phyloP scores from a whole-genome alignment of 1,284 basidiomycete species.

The Naganishia cerealis region DNA sequence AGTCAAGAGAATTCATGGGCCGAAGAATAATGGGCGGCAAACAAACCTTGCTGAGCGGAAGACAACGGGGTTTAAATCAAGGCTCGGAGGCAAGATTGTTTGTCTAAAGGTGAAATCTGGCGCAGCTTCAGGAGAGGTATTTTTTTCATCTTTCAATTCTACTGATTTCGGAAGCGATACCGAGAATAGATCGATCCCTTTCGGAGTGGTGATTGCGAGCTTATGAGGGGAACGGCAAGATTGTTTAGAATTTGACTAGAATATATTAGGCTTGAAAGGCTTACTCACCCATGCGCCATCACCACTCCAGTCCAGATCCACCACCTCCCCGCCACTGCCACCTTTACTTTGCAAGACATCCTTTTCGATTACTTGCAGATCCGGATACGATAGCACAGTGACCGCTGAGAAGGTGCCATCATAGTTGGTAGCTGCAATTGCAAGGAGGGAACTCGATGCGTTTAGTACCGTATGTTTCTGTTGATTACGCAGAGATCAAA shows the following conservation, averaged over 20 bases:
- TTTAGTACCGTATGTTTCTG: conserved; percentile 52
- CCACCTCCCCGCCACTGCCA: conserved; percentile 43
- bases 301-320: conserved; percentile 49
- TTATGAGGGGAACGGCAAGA: conserved; percentile 23
- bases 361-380: conserved; percentile 62
- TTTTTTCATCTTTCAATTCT: conserved; percentile 3
- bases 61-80: conserved; percentile 54
- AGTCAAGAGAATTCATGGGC: background rate
- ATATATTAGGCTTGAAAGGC: no score
- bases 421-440: conserved; percentile 51
- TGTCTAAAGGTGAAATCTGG: conserved; percentile 42
- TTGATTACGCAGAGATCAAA: background rate
- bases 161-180: conserved; percentile 32
- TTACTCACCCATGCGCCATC: conserved; percentile 45
- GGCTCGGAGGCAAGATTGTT: conserved; percentile 45
- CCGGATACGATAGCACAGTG: conserved; percentile 67
- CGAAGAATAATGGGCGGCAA: no score
- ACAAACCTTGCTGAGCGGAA: conserved; percentile 73
- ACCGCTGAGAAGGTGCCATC: conserved; percentile 48
- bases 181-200: conserved; percentile 43
- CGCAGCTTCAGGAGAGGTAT: background rate
- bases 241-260: background rate
- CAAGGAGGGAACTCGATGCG: conserved; percentile 40
- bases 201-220: conserved; percentile 47
- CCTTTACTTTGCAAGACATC: conserved; percentile 25